Evolutionary conservation across 2,329 filamentous ascomycete genomes (phyloP).

Genomic region (Diaporthe capsici): DNA sequence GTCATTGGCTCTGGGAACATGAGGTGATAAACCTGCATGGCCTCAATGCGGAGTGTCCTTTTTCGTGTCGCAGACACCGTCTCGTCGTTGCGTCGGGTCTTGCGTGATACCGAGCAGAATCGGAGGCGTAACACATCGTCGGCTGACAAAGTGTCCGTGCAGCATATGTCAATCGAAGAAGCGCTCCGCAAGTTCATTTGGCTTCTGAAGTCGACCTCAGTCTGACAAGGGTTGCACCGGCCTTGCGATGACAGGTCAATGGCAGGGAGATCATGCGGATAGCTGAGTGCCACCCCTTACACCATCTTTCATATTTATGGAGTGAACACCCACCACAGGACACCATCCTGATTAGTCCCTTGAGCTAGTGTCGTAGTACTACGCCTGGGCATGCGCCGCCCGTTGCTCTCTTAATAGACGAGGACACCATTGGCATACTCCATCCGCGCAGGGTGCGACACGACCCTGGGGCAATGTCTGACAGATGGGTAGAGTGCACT

Average conservation of each 20-base stretch:
- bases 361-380: slow-evolving; percentile 26
- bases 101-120: slow-evolving; percentile 9
- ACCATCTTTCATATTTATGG: slow-evolving; percentile 26
- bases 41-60: slow-evolving; percentile 8
- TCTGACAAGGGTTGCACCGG: slow-evolving; percentile 8
- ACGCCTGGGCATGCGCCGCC: slow-evolving; percentile 21
- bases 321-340: slow-evolving; percentile 37
- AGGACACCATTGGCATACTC: neutral
- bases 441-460: slow-evolving; percentile 11
- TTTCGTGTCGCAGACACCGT: slow-evolving; percentile 31
- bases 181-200: neutral
- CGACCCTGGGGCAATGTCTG: neutral
- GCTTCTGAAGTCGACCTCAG: neutral
- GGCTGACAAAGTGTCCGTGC: slow-evolving; percentile 26
- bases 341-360: slow-evolving; percentile 19
- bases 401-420: neutral
- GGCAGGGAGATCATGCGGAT: slow-evolving; percentile 38
- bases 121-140: neutral
- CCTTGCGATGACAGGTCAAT: slow-evolving; percentile 34
- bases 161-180: neutral
- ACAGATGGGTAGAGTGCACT: neutral
- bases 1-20: slow-evolving; percentile 34
- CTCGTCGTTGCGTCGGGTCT: slow-evolving; percentile 8
- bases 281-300: slow-evolving; percentile 26
- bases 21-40: slow-evolving; percentile 37